Percentiles rank a stretch among this genome's conserved stretches.
Conservation (phyloP, 75 land plant genomes). For the Picea glauca region DNA sequence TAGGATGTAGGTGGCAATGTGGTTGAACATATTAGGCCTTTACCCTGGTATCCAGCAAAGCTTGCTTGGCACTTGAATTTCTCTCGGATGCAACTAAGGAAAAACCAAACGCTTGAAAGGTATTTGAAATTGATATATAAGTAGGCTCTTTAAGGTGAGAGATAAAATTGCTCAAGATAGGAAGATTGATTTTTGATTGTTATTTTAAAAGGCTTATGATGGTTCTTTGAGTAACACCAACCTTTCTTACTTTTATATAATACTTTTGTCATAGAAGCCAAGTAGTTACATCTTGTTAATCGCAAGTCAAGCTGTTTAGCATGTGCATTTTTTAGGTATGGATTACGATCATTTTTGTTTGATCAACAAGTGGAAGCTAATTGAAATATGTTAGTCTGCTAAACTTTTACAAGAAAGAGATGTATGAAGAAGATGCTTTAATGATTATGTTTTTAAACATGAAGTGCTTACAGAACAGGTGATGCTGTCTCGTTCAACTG, state of each 20-base stretch:
- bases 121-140: conserved; percentile 8
- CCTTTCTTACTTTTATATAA: neutral
- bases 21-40: conserved; percentile 57
- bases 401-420: no score
- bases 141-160: no score
- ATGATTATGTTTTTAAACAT: no score
- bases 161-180: neutral
- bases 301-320: neutral
- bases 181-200: neutral
- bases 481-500: no score
- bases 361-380: no score
- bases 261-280: neutral
- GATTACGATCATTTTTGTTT: no score
- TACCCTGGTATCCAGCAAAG: conserved; percentile 96
- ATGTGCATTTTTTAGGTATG: no score
- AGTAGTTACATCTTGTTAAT: neutral
- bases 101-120: conserved; percentile 90
- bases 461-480: no score
- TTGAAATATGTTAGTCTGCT: no score
- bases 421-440: no score
- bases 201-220: neutral
- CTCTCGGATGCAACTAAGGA: conserved; percentile 89
- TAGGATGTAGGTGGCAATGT: conserved; percentile 51
- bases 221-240: neutral
- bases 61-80: conserved; percentile 97